Evolutionary conservation across 176 grass and related monocot genomes (phyloP).

Genomic region (Stipa capillata): DNA sequence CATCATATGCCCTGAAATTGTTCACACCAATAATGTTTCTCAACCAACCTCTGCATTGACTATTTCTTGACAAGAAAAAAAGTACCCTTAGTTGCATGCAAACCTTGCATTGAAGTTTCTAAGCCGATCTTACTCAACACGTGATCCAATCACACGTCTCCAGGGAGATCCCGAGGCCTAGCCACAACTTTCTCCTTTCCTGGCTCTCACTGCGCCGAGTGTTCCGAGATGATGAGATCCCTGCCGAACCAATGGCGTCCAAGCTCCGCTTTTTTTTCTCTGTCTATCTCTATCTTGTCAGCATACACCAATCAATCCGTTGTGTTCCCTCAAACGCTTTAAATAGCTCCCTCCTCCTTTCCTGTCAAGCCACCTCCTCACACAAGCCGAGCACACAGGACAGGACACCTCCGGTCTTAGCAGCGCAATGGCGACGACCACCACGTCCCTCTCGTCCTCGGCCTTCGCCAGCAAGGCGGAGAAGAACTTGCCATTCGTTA

Average conservation of each 20-base stretch:
- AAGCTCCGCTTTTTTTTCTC: neutral
- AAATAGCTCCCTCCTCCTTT: neutral
- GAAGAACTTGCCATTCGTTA: neutral
- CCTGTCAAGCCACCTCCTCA: neutral
- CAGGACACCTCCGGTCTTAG: neutral
- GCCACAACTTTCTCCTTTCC: neutral
- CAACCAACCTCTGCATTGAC: neutral
- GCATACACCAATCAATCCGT: neutral
- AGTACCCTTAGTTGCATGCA: neutral
- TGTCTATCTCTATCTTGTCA: neutral
- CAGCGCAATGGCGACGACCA: neutral
- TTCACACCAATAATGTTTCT: neutral
- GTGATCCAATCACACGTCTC: neutral
- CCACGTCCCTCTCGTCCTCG: neutral
- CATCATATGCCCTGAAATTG: neutral
- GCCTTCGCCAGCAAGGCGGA: neutral
- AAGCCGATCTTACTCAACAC: neutral
- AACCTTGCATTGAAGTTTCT: neutral
- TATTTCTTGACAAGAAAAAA: neutral
- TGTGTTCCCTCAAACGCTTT: no score
- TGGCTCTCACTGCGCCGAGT: neutral
- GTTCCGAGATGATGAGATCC: neutral
- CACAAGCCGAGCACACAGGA: neutral
- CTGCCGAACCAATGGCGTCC: neutral
- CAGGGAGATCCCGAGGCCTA: neutral